Conservation (phyloP, 495 filamentous ascomycete species). For the Penicillium taxi region DNA sequence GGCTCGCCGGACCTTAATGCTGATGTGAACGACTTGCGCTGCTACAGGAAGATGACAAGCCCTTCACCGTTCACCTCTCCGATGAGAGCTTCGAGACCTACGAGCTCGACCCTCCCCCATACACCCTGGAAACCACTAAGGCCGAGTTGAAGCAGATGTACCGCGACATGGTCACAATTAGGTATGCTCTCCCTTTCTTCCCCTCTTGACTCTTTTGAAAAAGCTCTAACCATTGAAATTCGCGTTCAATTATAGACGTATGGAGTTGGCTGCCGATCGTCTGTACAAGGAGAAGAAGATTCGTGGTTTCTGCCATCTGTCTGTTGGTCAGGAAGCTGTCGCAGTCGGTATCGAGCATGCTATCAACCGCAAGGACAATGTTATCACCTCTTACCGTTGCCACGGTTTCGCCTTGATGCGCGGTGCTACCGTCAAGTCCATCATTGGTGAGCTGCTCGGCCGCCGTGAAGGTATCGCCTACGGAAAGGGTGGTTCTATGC, state of each 20-base stretch:
- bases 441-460: constrained; percentile 94
- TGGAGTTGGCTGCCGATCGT: constrained; percentile 98
- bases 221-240: constrained; percentile 3
- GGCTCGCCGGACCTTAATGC: constrained; percentile 8
- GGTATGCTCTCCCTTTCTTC: constrained; percentile 48
- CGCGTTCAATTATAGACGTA: constrained; percentile 54
- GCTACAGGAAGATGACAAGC: constrained; percentile 86
- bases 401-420: constrained; percentile 98
- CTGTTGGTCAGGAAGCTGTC: constrained; percentile 95
- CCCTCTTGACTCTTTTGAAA: not conserved
- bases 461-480: constrained; percentile 93
- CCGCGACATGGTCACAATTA: constrained; percentile 86
- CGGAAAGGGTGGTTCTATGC: constrained; percentile 98
- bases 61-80: constrained; percentile 84
- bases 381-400: constrained; percentile 98
- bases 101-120: constrained; percentile 90
- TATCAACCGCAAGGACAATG: constrained; percentile 78
- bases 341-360: constrained; percentile 96
- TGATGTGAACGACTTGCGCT: constrained; percentile 18
- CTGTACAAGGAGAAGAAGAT: constrained; percentile 99
- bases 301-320: constrained; percentile 97
- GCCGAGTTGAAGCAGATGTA: constrained; percentile 98
- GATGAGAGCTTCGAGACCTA: constrained; percentile 99
- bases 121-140: constrained; percentile 89
- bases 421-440: constrained; percentile 80